Conservation (phyloP, 2,329 filamentous ascomycete species). For the Penicillium sp. region DNA sequence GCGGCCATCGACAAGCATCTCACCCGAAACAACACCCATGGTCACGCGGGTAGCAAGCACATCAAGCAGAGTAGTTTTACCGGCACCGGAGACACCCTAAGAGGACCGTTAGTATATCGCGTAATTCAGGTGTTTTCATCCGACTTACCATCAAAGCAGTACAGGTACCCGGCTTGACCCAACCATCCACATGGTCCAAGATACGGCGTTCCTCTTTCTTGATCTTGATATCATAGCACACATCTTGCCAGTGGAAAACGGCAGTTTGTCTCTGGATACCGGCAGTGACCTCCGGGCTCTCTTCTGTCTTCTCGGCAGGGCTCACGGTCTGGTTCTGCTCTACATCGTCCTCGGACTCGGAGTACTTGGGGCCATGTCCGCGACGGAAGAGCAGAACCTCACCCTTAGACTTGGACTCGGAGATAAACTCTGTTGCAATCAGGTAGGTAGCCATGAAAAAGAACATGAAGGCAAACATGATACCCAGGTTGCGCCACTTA, state of each 20-base stretch:
- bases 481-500: conserved; percentile 65
- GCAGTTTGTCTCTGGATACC: conserved; percentile 61
- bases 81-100: conserved; percentile 72
- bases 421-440: conserved; percentile 55
- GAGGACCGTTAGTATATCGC: too few relatives aligned
- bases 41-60: conserved; percentile 78
- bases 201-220: conserved; percentile 70
- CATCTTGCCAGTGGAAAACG: conserved; percentile 78
- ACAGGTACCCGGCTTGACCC: conserved; percentile 86
- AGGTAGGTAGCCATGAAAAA: conserved; percentile 60
- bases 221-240: conserved; percentile 77
- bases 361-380: conserved; percentile 51
- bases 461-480: conserved; percentile 59
- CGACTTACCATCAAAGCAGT: conserved; percentile 67
- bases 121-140: too few relatives aligned
- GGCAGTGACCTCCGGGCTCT: conserved; percentile 24
- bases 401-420: conserved; percentile 66
- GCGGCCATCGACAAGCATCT: conserved; percentile 75
- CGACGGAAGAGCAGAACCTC: conserved; percentile 70
- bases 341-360: conserved; percentile 22
- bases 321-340: conserved; percentile 24
- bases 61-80: conserved; percentile 86
- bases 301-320: conserved; percentile 32
- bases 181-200: conserved; percentile 80
- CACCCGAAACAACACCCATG: conserved; percentile 81